These are phyloP conservation scores for Sisymbrium altissimum DNA, from an alignment of 345 rosid species.

Conservation along the genomic window DNA sequence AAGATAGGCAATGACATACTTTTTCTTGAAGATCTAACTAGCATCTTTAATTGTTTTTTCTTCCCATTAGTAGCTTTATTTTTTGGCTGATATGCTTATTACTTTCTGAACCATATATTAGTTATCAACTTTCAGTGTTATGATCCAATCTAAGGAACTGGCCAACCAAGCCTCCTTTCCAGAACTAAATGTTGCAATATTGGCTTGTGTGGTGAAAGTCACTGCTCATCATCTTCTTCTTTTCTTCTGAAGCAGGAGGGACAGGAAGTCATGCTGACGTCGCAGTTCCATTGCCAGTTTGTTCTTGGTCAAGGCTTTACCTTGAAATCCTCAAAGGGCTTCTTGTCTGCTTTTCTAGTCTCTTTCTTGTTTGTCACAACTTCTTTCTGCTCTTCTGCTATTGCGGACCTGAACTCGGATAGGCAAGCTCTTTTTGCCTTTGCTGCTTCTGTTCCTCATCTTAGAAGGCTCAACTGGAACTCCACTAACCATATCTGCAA, in stretches of 20 bases:
- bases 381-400: conserved; percentile 37
- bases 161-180: background rate
- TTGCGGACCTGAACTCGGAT: conserved; percentile 61
- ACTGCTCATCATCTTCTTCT: conserved; percentile 15
- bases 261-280: conserved; percentile 19
- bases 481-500: conserved; percentile 48
- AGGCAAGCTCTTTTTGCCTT: conserved; percentile 67
- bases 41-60: conserved; percentile 12
- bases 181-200: background rate
- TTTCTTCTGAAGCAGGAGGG: conserved; percentile 43
- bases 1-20: conserved; percentile 17
- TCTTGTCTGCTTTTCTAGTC: conserved; percentile 31
- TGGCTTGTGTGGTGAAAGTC: conserved; percentile 24
- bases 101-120: conserved; percentile 6
- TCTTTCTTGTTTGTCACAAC: conserved; percentile 28
- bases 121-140: conserved; percentile 5
- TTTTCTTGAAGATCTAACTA: conserved; percentile 22
- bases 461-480: conserved; percentile 61
- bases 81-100: background rate
- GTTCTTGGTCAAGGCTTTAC: conserved; percentile 4
- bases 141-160: background rate
- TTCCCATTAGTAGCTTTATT: background rate
- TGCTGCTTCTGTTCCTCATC: conserved; percentile 52
- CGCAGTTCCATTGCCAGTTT: conserved; percentile 26
- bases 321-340: conserved; percentile 36